A percentile compares a stretch with the other conserved stretches of the same genome.
Conservation (phyloP, 148 eudicot genomes). For the Cornus kousa region DNA sequence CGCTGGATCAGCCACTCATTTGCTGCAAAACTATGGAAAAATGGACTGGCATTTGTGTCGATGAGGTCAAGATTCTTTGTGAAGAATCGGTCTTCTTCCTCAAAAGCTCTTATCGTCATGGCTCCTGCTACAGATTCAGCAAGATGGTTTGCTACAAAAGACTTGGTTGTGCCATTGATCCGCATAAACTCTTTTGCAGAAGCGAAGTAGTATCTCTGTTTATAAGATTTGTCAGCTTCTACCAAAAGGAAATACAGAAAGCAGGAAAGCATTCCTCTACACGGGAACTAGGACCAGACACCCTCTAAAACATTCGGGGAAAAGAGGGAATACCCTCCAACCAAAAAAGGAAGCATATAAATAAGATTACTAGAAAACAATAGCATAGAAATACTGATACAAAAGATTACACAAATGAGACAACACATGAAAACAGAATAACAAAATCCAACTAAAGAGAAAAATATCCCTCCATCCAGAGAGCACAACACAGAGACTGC, state of each 20-base stretch:
- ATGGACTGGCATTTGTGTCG: constrained; percentile 68
- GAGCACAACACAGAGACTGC: too few relatives aligned
- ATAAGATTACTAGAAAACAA: too few relatives aligned
- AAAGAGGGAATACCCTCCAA: too few relatives aligned
- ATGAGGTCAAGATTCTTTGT: constrained; percentile 55
- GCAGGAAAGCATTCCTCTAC: too few relatives aligned
- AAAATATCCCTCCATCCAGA: too few relatives aligned
- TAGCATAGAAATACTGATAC: too few relatives aligned
- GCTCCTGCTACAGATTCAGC: constrained; percentile 77
- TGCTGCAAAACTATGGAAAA: constrained; percentile 67
- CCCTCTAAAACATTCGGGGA: too few relatives aligned
- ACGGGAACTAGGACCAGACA: too few relatives aligned
- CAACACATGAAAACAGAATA: too few relatives aligned
- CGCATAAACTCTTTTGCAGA: constrained; percentile 79
- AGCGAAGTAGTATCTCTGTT: constrained; percentile 63
- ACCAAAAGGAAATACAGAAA: background rate
- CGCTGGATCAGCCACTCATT: constrained; percentile 77
- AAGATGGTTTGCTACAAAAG: constrained; percentile 68
- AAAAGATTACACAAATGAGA: too few relatives aligned
- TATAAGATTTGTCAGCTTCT: background rate
- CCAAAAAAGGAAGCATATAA: too few relatives aligned
- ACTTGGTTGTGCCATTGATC: constrained; percentile 78
- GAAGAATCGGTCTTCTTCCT: constrained; percentile 71
- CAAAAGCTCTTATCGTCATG: constrained; percentile 67
- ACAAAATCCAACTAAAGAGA: too few relatives aligned